These are phyloP conservation scores for Isoetes taiwanensis DNA, from an alignment of 75 land plant species.

Conservation along the genomic window DNA sequence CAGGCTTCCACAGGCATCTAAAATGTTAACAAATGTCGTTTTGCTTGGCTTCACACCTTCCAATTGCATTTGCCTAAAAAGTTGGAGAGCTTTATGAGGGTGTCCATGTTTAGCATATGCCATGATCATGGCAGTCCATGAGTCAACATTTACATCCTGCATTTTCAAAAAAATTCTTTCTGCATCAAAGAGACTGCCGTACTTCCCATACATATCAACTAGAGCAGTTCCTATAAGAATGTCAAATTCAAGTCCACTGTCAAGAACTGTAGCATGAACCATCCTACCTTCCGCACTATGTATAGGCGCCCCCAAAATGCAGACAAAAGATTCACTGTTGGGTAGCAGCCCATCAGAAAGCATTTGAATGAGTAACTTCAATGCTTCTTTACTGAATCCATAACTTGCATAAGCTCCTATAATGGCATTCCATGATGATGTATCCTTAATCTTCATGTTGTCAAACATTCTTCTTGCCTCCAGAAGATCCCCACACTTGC, in stretches of 20 bases:
- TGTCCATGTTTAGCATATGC: conserved; percentile 24
- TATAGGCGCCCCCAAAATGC: too few species aligned
- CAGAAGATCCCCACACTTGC: too few species aligned
- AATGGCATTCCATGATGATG: too few species aligned
- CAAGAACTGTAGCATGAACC: conserved; percentile 18
- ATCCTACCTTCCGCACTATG: conserved; percentile 27
- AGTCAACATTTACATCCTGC: conserved; percentile 20
- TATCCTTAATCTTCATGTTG: too few species aligned
- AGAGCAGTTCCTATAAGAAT: conserved; percentile 15
- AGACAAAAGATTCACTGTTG: too few species aligned
- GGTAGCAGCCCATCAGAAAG: too few species aligned
- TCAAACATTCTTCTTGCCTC: too few species aligned
- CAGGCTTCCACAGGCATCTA: conserved; percentile 17
- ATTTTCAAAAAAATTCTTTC: conserved; percentile 18
- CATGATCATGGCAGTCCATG: conserved; percentile 36
- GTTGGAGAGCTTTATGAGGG: conserved; percentile 19
- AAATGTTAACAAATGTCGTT: conserved; percentile 28
- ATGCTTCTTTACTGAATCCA: too few species aligned
- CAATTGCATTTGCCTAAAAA: conserved; percentile 20
- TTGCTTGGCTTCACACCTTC: conserved; percentile 22
- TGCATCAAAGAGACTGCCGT: conserved; percentile 32
- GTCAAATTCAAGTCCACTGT: conserved; percentile 25
- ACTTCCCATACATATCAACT: conserved; percentile 13
- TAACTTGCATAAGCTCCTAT: too few species aligned
- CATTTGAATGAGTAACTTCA: too few species aligned